Evolutionary conservation across 2,329 filamentous ascomycete genomes (phyloP), one percentile per base, ranked within the genome.

Genomic region (Emmonsia crescens): DNA sequence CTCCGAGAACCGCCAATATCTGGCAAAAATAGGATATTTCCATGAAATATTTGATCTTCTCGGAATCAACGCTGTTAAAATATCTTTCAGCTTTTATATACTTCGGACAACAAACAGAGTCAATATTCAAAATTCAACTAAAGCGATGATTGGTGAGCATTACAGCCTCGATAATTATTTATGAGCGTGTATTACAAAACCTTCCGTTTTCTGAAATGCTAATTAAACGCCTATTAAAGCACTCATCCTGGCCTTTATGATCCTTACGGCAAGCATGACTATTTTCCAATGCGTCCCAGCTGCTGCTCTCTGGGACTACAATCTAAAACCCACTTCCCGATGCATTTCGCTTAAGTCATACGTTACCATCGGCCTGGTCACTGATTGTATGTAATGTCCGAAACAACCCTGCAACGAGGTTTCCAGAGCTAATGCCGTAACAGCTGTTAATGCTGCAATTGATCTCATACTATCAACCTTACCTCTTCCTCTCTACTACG

Each of bases 241-340:
- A 0, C 80, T 81, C 64, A 69, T 81, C 36, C 62, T 75, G 3
- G 63, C 72, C 12, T 76, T 81, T 57, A 76, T 74, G 1, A 60
- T 80, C 5, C 71, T 73, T 10, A 80, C 78, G 65, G 68, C 72
- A 3, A 70, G 75, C n/a, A 80, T 79, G 2, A 67, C 82, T 49
- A 74, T 81, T 19, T 79, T 81, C 65, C 73, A 78, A 60, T 82
- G 80, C 63, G 60, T 74, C 24, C 79, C 79, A 0, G 70, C 81
- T 5, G 58, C 67, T 14, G 78, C 79, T 9, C 71, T 72, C 0
- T 82, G 80, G 80, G 71, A 80, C 61, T 64, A 68, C 9, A 63
- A 64, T 1, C 61, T 76, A 0, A 69, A 70, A n/a, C 69, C 72
- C 6, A 69, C 64, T 24, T 76, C 77, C 0, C 73, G 72, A n/a